Percentiles rank a stretch among this genome's conserved stretches.
These are phyloP conservation scores for Oryza glaberrima DNA, from an alignment of 176 grass and related monocot species.

Conservation along the genomic window DNA sequence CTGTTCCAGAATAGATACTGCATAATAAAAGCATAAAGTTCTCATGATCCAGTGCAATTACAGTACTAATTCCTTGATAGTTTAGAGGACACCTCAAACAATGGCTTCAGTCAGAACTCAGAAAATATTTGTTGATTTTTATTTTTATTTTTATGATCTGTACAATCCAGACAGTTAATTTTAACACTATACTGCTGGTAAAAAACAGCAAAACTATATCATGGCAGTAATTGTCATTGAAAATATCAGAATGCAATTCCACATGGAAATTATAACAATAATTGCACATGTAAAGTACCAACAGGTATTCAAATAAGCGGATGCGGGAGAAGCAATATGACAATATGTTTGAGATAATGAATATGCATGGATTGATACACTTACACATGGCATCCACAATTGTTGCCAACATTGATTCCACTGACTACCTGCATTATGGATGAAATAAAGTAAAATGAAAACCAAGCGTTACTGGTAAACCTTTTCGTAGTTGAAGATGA, in stretches of 20 bases:
- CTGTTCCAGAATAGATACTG: slow-evolving; percentile 94
- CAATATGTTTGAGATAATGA: slow-evolving; percentile 16
- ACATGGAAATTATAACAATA: neutral
- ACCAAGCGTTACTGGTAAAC: neutral
- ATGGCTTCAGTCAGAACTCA: neutral
- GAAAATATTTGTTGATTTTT: neutral
- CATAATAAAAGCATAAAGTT: slow-evolving; percentile 47
- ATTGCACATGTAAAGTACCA: neutral
- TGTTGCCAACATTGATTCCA: slow-evolving; percentile 85
- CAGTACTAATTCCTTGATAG: slow-evolving; percentile 5
- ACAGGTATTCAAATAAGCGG: neutral
- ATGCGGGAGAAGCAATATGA: neutral
- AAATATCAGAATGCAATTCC: neutral
- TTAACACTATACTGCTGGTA: neutral
- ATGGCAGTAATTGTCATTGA: slow-evolving; percentile 3
- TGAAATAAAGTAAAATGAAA: slow-evolving; percentile 19
- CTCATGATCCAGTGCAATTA: slow-evolving; percentile 8
- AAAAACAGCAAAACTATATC: neutral
- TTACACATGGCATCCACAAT: slow-evolving; percentile 90
- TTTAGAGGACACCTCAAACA: neutral
- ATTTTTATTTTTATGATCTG: neutral
- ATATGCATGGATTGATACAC: slow-evolving; percentile 37
- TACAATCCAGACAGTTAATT: neutral
- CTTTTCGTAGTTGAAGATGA: neutral
- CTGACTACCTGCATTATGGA: slow-evolving; percentile 85